phyloP scores from a whole-genome alignment of 176 grass and related monocot species.

The Tuctoria greenei region DNA sequence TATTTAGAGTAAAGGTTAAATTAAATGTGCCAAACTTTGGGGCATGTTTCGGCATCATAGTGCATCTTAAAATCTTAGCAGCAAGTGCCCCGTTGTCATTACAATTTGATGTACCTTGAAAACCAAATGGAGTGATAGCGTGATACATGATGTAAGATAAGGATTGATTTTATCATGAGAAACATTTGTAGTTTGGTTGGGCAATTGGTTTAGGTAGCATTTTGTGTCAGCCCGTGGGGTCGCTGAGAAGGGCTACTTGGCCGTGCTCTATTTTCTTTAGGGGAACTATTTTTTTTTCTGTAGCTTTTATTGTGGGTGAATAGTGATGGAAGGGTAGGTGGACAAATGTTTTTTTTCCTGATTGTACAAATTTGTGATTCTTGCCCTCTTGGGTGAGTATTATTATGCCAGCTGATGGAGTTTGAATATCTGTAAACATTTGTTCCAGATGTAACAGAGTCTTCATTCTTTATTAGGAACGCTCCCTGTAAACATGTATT shows the following conservation, averaged over 20 bases:
- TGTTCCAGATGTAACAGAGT: not conserved
- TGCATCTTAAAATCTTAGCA: conserved; percentile 2
- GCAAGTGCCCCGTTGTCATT: not conserved
- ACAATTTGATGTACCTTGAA: not conserved
- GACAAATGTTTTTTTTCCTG: not conserved
- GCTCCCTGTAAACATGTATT: not conserved
- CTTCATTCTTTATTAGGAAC: not conserved
- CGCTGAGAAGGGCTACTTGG: not conserved
- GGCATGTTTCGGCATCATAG: not conserved
- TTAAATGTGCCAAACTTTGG: not conserved
- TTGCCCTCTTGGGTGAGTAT: not conserved
- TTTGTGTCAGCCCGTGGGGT: not conserved
- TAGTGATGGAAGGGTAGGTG: not conserved
- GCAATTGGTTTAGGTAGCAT: not conserved
- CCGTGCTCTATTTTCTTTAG: not conserved
- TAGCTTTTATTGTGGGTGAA: not conserved
- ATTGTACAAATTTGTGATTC: not conserved
- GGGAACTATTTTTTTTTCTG: not conserved
- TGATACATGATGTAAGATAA: not conserved
- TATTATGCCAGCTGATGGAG: not conserved
- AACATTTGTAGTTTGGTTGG: not conserved
- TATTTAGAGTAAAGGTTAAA: not conserved
- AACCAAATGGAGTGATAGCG: not conserved
- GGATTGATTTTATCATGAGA: not conserved
- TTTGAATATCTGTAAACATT: conserved; percentile 4